Evolutionary conservation across 1,284 basidiomycete genomes (phyloP).

Genomic region (Macrocystidia cucumis): DNA sequence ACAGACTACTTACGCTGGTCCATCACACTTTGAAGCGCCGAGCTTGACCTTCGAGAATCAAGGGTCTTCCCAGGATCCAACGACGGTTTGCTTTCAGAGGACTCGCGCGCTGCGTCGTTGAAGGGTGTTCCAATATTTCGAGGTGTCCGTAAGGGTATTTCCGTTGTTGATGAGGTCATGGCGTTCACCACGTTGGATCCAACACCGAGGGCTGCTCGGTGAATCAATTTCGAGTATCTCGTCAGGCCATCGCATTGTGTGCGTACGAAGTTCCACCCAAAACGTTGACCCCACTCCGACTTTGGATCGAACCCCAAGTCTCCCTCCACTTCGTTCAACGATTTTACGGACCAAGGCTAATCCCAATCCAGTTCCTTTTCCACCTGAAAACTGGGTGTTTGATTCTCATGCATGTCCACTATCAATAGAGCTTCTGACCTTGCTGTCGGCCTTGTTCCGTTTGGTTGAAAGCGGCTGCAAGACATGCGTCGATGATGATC

Average conservation of each 20-base stretch:
- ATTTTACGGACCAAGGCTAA: conserved; percentile 12
- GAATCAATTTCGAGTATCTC: too few relatives aligned
- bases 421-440: conserved; percentile 4
- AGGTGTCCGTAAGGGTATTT: too few relatives aligned
- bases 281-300: conserved; percentile 12
- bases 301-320: conserved; percentile 12
- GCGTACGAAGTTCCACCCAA: conserved; percentile 12
- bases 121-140: too few relatives aligned
- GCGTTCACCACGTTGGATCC: conserved; percentile 7
- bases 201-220: conserved; percentile 9
- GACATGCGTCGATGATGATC: neutral
- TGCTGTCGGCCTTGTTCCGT: conserved; percentile 12
- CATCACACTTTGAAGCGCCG: conserved; percentile 9
- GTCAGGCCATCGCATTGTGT: too few relatives aligned
- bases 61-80: too few relatives aligned
- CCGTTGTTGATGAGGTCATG: too few relatives aligned
- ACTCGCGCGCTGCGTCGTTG: too few relatives aligned
- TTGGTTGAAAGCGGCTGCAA: conserved; percentile 12
- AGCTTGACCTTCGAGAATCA: conserved; percentile 1
- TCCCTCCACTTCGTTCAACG: conserved; percentile 11
- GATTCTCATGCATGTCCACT: neutral
- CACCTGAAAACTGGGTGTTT: conserved; percentile 5
- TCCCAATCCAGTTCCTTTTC: conserved; percentile 13
- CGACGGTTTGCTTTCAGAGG: too few relatives aligned
- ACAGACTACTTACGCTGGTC: conserved; percentile 8